Percentiles rank a stretch among this genome's conserved stretches.
phyloP scores from a whole-genome alignment of 257 asterid species.

The Anisodus acutangulus region DNA sequence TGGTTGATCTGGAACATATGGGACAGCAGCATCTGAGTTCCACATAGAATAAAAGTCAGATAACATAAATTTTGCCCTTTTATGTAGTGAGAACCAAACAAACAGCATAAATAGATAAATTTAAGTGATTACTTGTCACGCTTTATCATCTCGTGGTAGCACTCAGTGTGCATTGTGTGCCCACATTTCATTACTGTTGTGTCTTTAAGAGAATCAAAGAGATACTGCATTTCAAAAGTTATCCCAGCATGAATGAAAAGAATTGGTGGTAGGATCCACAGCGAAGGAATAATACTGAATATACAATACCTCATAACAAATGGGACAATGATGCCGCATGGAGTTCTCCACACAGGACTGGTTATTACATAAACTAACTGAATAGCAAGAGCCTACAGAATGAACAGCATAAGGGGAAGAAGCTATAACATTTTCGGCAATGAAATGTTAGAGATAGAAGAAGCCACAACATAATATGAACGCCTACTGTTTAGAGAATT shows the following conservation, averaged over 20 bases:
- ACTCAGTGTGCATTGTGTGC: conserved; percentile 92
- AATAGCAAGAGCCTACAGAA: conserved; percentile 79
- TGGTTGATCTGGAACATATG: conserved; percentile 81
- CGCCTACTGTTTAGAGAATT: background rate
- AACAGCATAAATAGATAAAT: background rate
- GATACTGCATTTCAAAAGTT: conserved; percentile 54
- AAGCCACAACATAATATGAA: conserved; percentile 5
- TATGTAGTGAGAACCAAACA: background rate
- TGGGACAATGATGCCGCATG: conserved; percentile 97
- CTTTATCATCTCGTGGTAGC: conserved; percentile 83
- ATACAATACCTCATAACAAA: conserved; percentile 81
- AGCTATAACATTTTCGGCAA: background rate
- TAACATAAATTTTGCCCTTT: background rate
- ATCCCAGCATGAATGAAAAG: background rate
- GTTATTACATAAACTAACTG: conserved; percentile 64
- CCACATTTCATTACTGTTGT: conserved; percentile 96
- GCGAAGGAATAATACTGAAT: background rate
- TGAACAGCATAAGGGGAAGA: conserved; percentile 19
- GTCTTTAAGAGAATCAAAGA: conserved; percentile 90
- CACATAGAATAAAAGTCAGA: conserved; percentile 7
- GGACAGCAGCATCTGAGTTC: conserved; percentile 81
- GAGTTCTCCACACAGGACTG: conserved; percentile 90
- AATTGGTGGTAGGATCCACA: background rate
- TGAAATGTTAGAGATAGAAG: conserved; percentile 16
- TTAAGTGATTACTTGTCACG: conserved; percentile 69